Conservation (phyloP, 176 grass and related monocot species). For the Carex scoparia region DNA sequence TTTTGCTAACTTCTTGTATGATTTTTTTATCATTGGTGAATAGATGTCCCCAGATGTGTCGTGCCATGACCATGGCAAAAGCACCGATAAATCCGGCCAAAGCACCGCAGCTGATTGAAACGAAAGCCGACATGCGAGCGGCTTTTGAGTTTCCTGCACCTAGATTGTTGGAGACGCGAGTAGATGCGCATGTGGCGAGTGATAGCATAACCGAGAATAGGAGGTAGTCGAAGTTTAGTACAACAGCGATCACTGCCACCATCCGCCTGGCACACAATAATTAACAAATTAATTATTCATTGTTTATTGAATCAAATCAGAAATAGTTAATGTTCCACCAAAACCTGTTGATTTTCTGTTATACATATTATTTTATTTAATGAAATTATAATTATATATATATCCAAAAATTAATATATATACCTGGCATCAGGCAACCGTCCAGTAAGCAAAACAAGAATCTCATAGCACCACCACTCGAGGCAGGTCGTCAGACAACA, state of each 20-base stretch:
- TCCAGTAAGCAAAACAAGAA: slow-evolving; percentile 72
- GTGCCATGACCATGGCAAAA: slow-evolving; percentile 35
- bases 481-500: slow-evolving; percentile 89
- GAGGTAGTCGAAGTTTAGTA: slow-evolving; percentile 93
- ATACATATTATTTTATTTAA: too few species aligned
- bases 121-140: slow-evolving; percentile 37
- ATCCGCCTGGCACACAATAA: slow-evolving; percentile 9
- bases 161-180: slow-evolving; percentile 81
- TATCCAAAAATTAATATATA: not conserved
- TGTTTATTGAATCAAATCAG: not conserved
- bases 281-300: not conserved
- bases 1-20: slow-evolving; percentile 40
- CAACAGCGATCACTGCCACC: slow-evolving; percentile 64
- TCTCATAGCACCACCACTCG: slow-evolving; percentile 99
- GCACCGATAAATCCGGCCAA: slow-evolving; percentile 33
- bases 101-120: slow-evolving; percentile 37
- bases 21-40: slow-evolving; percentile 45
- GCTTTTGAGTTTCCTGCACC: slow-evolving; percentile 39
- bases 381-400: not conserved
- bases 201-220: slow-evolving; percentile 75
- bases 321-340: not conserved
- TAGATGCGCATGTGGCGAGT: slow-evolving; percentile 64
- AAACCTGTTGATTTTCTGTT: not conserved
- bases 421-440: slow-evolving; percentile 61
- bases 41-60: slow-evolving; percentile 41